Evolutionary conservation across 208 protist species (phyloP).

Genomic region (Acanthamoeba healyi): DNA sequence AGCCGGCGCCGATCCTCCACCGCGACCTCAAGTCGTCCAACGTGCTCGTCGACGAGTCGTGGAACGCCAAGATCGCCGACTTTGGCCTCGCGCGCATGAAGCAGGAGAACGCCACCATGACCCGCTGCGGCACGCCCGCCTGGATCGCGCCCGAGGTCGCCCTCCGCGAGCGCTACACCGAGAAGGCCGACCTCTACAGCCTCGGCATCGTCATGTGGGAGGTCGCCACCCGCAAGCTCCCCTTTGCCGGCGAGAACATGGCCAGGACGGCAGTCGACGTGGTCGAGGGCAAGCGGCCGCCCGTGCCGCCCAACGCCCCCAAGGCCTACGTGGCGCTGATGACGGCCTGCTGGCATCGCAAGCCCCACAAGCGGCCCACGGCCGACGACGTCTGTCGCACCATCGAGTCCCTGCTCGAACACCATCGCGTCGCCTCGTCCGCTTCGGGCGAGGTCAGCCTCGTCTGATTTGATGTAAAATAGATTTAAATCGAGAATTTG

Average conservation of each 20-base stretch:
- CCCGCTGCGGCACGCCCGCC: conserved; percentile 50
- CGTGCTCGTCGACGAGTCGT: conserved; percentile 28
- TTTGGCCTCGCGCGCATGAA: conserved; percentile 50
- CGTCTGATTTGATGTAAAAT: neutral
- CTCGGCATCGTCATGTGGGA: conserved; percentile 64
- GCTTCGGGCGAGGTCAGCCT: neutral
- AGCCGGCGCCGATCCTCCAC: conserved; percentile 29
- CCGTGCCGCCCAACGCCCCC: neutral
- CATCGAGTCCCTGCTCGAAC: conserved; percentile 25
- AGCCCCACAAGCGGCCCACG: conserved; percentile 49
- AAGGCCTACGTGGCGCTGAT: neutral
- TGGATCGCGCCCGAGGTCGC: conserved; percentile 61
- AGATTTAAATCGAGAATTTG: neutral
- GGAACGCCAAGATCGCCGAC: conserved; percentile 77
- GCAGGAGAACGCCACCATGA: conserved; percentile 67
- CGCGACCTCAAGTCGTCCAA: conserved; percentile 69
- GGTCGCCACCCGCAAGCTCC: conserved; percentile 48
- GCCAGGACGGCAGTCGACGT: neutral
- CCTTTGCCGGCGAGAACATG: conserved; percentile 63
- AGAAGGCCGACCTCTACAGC: conserved; percentile 52
- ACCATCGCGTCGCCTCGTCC: too few relatives aligned
- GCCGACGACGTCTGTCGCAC: conserved; percentile 44
- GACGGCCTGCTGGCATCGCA: conserved; percentile 46
- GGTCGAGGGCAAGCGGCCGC: conserved; percentile 32
- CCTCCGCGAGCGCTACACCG: conserved; percentile 30